A percentile compares a stretch with the other conserved stretches of the same genome.
These are phyloP conservation scores for Carnegiea gigantea DNA, from an alignment of 179 eudicot genomes.

Conservation along the genomic window DNA sequence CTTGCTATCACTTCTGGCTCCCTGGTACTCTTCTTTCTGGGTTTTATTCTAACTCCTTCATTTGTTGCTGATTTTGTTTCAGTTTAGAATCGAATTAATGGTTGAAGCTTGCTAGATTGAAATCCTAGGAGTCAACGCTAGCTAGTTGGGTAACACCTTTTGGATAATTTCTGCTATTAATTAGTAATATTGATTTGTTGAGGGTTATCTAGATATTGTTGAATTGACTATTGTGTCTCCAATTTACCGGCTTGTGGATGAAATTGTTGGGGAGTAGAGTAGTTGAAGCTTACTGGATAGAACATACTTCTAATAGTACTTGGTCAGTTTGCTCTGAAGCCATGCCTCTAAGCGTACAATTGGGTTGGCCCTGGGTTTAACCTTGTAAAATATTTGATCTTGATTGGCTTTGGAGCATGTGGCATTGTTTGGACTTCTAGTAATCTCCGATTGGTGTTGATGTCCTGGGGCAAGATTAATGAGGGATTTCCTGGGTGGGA, in stretches of 20 bases:
- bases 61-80: background rate
- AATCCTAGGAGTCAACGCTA: background rate
- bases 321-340: background rate
- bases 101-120: background rate
- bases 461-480: background rate
- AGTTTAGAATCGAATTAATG: background rate
- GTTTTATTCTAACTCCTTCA: background rate
- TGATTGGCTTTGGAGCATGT: background rate
- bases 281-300: background rate
- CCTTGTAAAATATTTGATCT: too few relatives aligned
- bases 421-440: background rate
- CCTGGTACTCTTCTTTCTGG: conserved; percentile 43
- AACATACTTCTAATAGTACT: background rate
- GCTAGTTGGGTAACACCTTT: background rate
- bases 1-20: conserved; percentile 79
- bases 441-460: background rate
- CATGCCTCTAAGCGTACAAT: background rate
- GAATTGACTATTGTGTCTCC: background rate
- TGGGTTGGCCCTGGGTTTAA: background rate
- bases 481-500: background rate
- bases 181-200: background rate
- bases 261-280: background rate
- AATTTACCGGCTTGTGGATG: background rate
- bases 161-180: background rate
- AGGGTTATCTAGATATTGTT: background rate